Base-by-base conservation (phyloP, 768 basidiomycete species). In the Termitomyces titanicus region DNA sequence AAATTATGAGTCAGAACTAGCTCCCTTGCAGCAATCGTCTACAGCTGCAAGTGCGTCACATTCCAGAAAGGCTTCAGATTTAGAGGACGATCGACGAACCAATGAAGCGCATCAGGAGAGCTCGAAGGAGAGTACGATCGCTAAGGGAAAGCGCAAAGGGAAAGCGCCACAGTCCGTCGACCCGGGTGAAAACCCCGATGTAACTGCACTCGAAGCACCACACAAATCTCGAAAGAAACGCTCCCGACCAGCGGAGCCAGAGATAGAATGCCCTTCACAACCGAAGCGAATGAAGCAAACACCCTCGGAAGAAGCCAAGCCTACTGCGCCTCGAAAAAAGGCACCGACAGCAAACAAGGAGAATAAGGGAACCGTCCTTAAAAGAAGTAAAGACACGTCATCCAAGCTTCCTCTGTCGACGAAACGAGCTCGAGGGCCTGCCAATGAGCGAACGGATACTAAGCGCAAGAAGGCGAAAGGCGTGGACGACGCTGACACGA, bases 401-500 rank as follows among this genome's bases (percentile, higher is more conserved):
- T 18, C 40, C 13, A 13, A 20, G 18, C 29, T 37, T 31, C 40
- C 47, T 17, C 17, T 25, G 9, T 45, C 50, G 5, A 60, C 37
- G 25, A 61, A 61, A 22, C 56, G 56, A 12, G 18, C 44, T 7
- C 53, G 56, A 38, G 52, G 43, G 18, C 40, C 56, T 9, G 55
- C 42, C 1, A 25, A 37, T 15, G 59, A 55, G 10, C 39, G 2
- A n/a, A 7, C 18, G 10, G 29, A 10, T 17, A 17, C 38, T 18
- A 56, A 60, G 18, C 47, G 46, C 22, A 49, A 49, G 8, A 61
- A 53, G 46, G 27, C 55, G 22, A 33, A 42, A 29, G 10, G 39
- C 18, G 11, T 8, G 12, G 39, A n/a, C 10, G 22, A 33, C 31
- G 31, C n/a, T 2, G 11, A 6, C 1, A 10, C n/a, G 24, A 20